Evolutionary conservation across 257 asterid genomes (phyloP).

Genomic region (Fraxinus americana): DNA sequence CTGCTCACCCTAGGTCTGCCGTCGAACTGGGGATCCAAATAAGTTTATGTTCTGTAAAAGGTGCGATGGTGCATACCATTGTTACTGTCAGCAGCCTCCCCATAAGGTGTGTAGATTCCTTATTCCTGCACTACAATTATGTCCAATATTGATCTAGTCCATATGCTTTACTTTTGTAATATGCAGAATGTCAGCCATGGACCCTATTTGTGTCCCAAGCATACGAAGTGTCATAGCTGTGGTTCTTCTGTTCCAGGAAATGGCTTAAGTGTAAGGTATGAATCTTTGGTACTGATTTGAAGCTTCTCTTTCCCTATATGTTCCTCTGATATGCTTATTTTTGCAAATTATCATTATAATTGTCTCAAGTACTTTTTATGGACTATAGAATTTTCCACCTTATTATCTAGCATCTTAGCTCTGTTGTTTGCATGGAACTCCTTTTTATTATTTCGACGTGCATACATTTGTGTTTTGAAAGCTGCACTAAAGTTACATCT

Average conservation of each 20-base stretch:
- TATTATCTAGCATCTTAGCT: conserved; percentile 9
- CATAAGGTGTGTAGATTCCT: conserved; percentile 68
- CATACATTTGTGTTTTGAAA: not conserved
- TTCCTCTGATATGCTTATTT: not conserved
- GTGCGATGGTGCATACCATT: conserved; percentile 91
- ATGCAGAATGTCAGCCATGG: conserved; percentile 89
- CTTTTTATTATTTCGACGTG: not conserved
- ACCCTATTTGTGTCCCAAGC: conserved; percentile 94
- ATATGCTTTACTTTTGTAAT: conserved; percentile 29
- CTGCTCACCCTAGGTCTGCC: conserved; percentile 64
- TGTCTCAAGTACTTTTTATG: conserved; percentile 2
- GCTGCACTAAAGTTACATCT: not conserved
- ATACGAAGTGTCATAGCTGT: conserved; percentile 96
- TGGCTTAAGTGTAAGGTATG: conserved; percentile 90
- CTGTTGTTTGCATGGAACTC: not conserved
- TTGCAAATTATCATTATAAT: not conserved
- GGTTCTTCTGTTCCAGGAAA: conserved; percentile 91
- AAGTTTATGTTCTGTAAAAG: conserved; percentile 97
- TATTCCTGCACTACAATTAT: conserved; percentile 1
- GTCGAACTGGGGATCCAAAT: conserved; percentile 88
- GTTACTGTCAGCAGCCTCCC: conserved; percentile 98
- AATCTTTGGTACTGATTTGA: conserved; percentile 21
- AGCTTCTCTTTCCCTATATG: conserved; percentile 1
- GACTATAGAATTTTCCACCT: conserved; percentile 5
- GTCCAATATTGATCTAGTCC: conserved; percentile 21